phyloP scores from a whole-genome alignment of 1,284 basidiomycete genomes.

The Inonotus hispidus region DNA sequence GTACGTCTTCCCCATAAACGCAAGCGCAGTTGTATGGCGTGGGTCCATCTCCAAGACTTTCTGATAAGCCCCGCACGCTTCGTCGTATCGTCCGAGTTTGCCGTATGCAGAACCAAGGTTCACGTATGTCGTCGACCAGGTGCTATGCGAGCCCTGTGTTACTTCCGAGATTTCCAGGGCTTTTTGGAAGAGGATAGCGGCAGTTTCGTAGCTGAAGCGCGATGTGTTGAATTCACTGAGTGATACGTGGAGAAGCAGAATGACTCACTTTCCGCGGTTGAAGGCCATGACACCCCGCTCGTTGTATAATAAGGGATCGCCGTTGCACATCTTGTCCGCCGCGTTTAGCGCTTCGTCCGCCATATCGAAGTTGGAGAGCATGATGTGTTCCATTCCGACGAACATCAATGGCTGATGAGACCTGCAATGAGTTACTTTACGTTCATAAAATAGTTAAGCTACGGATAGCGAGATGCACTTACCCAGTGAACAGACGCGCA shows the following conservation, averaged over 20 bases:
- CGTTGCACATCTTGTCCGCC: slow-evolving; percentile 72
- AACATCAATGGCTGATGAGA: slow-evolving; percentile 93
- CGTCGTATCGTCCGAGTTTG: slow-evolving; percentile 66
- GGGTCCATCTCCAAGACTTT: slow-evolving; percentile 80
- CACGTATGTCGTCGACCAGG: slow-evolving; percentile 85
- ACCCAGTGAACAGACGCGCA: slow-evolving; percentile 92
- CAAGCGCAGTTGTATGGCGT: slow-evolving; percentile 72
- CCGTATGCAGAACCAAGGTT: slow-evolving; percentile 87
- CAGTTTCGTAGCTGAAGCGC: slow-evolving; percentile 54
- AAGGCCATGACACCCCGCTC: slow-evolving; percentile 93
- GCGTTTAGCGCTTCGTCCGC: slow-evolving; percentile 88
- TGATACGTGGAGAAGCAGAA: slow-evolving; percentile 10
- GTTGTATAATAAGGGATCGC: slow-evolving; percentile 87
- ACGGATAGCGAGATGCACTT: slow-evolving; percentile 28
- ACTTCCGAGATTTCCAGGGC: slow-evolving; percentile 73
- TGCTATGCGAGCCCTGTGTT: slow-evolving; percentile 77
- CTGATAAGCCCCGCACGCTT: slow-evolving; percentile 68
- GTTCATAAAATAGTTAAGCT: not conserved
- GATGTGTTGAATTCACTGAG: not conserved
- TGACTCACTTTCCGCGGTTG: slow-evolving; percentile 73
- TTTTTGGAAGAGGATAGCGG: slow-evolving; percentile 64
- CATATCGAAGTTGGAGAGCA: slow-evolving; percentile 75
- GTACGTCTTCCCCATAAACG: slow-evolving; percentile 79
- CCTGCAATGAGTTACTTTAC: slow-evolving; percentile 33
- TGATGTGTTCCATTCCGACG: slow-evolving; percentile 97